Evolutionary conservation across 2,329 filamentous ascomycete species (phyloP).

Genomic region (Aspergillus novoparasiticus): DNA sequence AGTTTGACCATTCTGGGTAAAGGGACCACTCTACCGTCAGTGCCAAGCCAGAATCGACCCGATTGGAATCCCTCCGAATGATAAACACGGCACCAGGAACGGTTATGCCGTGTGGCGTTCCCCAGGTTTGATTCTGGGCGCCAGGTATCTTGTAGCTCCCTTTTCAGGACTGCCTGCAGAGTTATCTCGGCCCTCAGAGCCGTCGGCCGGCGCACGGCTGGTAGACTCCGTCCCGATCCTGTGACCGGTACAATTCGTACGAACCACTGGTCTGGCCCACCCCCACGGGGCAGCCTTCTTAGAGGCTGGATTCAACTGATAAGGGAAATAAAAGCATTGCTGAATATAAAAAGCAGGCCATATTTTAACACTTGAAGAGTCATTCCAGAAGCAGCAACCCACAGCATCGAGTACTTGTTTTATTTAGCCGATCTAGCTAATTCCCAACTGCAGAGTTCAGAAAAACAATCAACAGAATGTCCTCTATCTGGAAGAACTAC

Average conservation of each 20-base stretch:
- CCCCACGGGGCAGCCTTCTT: neutral
- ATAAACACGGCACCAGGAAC: conserved; percentile 1
- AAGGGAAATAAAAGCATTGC: neutral
- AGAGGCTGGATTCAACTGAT: neutral
- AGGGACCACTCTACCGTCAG: neutral
- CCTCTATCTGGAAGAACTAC: conserved; percentile 32
- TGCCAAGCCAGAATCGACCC: conserved; percentile 2
- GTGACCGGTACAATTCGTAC: conserved; percentile 19
- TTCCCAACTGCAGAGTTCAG: neutral
- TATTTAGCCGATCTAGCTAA: neutral
- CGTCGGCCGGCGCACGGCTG: conserved; percentile 1
- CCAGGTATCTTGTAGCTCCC: neutral
- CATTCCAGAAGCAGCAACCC: neutral
- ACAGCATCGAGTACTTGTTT: neutral
- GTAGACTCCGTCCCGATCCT: conserved; percentile 17
- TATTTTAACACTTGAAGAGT: neutral
- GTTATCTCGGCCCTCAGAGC: neutral
- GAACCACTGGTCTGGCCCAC: conserved; percentile 23
- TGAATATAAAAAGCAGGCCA: neutral
- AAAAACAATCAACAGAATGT: neutral
- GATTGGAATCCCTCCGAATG: neutral
- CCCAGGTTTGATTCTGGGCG: no score
- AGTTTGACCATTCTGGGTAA: conserved; percentile 5
- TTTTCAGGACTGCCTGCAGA: neutral
- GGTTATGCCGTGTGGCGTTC: neutral